phyloP scores from a whole-genome alignment of 2,329 filamentous ascomycete species.

The Ophiostoma himal-ulmi region DNA sequence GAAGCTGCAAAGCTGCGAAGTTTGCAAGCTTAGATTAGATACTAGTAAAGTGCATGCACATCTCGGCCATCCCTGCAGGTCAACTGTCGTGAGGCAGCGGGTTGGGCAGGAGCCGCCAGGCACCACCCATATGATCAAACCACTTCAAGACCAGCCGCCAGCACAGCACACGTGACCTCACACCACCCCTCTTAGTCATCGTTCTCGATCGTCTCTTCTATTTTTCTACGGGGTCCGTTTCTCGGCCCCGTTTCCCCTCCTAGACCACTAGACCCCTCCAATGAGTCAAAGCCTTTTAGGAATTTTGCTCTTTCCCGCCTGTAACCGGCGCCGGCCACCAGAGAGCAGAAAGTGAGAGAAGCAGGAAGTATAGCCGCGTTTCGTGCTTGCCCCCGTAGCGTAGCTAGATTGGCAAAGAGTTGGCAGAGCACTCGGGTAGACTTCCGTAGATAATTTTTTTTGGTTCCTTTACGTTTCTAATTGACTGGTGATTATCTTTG shows the following conservation, averaged over 20 bases:
- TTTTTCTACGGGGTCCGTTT: constrained; percentile 19
- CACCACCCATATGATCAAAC: not conserved
- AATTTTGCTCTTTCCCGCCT: constrained; percentile 11
- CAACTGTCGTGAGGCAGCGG: not conserved
- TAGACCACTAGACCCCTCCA: constrained; percentile 19
- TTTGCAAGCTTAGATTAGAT: not conserved
- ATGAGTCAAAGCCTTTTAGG: constrained; percentile 19
- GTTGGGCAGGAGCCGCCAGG: not conserved
- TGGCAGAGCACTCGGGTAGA: not conserved
- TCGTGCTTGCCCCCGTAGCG: constrained; percentile 8
- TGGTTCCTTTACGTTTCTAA: not conserved
- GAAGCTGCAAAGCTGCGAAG: not conserved
- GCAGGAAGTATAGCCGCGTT: constrained; percentile 11
- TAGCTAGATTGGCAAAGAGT: not conserved
- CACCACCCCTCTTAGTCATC: not conserved
- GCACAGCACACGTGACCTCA: not conserved
- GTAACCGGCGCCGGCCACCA: constrained; percentile 13
- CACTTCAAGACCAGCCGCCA: not conserved
- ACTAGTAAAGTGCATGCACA: not conserved
- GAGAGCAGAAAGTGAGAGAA: not conserved
- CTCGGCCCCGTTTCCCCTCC: constrained; percentile 19
- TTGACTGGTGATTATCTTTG: constrained; percentile 2
- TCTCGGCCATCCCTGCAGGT: constrained; percentile 1
- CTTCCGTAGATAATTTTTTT: constrained; percentile 17
- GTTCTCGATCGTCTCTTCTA: not conserved